Percentiles rank a stretch among this genome's conserved stretches.
phyloP scores from a whole-genome alignment of 2,329 filamentous ascomycete genomes.

The Scolecobasidium constrictum region DNA sequence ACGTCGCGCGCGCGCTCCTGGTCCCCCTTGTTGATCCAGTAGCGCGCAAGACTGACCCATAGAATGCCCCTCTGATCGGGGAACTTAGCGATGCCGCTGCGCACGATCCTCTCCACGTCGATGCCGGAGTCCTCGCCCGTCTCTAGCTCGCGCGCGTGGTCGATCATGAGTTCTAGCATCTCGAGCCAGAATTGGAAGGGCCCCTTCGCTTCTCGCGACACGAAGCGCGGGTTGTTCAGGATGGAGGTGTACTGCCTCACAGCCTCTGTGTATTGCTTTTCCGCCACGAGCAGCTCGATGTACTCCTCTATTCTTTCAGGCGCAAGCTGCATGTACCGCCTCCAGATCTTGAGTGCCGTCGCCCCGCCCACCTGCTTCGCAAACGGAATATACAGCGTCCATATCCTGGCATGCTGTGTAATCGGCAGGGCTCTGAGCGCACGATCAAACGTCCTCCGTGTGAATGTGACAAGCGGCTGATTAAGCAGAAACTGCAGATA shows the following conservation, averaged over 20 bases:
- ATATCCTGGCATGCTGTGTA: constrained; percentile 91
- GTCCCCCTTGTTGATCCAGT: constrained; percentile 87
- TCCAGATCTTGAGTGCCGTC: constrained; percentile 88
- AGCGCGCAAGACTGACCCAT: constrained; percentile 89
- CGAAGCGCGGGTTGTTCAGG: constrained; percentile 80
- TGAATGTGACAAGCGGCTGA: constrained; percentile 83
- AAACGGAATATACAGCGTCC: constrained; percentile 83
- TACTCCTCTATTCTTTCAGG: constrained; percentile 94
- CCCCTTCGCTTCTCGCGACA: constrained; percentile 87
- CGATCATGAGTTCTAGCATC: constrained; percentile 89
- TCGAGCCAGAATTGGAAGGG: constrained; percentile 97
- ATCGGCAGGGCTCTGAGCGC: constrained; percentile 84
- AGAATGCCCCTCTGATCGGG: constrained; percentile 89
- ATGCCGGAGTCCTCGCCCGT: constrained; percentile 72
- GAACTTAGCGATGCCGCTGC: constrained; percentile 83
- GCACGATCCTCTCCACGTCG: constrained; percentile 83
- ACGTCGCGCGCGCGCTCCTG: constrained; percentile 89
- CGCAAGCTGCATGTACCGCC: constrained; percentile 92
- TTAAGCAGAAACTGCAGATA: constrained; percentile 83
- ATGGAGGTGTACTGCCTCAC: constrained; percentile 85
- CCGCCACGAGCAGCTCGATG: constrained; percentile 75
- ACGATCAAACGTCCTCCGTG: constrained; percentile 80
- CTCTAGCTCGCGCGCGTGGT: constrained; percentile 77
- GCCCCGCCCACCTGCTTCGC: constrained; percentile 82
- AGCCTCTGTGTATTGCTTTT: constrained; percentile 79